phyloP scores from a whole-genome alignment of 331 rosid species.

The Quercus tomentella region DNA sequence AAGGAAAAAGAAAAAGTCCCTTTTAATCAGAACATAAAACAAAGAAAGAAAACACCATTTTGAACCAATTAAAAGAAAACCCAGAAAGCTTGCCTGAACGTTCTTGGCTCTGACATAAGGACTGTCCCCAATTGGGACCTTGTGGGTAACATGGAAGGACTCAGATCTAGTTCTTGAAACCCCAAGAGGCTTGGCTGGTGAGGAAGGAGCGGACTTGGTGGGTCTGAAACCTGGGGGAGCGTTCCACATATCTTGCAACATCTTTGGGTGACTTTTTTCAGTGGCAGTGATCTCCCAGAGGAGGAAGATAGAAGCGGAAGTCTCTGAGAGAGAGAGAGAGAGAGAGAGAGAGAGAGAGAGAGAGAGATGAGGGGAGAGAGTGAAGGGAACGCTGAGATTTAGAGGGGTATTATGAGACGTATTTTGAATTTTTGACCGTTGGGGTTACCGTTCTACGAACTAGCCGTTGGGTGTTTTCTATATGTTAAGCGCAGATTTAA shows the following conservation, averaged over 20 bases:
- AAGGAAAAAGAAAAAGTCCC: neutral
- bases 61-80: neutral
- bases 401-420: slow-evolving; percentile 14
- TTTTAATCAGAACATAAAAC: neutral
- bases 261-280: slow-evolving; percentile 4
- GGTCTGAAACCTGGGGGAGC: slow-evolving; percentile 94
- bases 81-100: slow-evolving; percentile 58
- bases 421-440: slow-evolving; percentile 54
- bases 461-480: slow-evolving; percentile 55
- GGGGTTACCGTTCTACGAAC: slow-evolving; percentile 45
- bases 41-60: neutral
- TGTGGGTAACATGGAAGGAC: slow-evolving; percentile 72
- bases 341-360: neutral
- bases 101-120: slow-evolving; percentile 97
- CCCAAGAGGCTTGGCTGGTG: slow-evolving; percentile 86
- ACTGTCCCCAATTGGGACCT: slow-evolving; percentile 79
- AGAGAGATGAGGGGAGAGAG: neutral
- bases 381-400: slow-evolving; percentile 6
- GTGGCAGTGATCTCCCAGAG: neutral
- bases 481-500: neutral
- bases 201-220: slow-evolving; percentile 90
- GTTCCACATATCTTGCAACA: slow-evolving; percentile 92
- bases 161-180: slow-evolving; percentile 72
- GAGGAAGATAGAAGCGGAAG: slow-evolving; percentile 1
- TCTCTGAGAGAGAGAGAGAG: neutral